A percentile compares a stretch with the other conserved stretches of the same genome.
Conservation (phyloP, 208 protist genomes). For the Wallacemonas collosoma region DNA sequence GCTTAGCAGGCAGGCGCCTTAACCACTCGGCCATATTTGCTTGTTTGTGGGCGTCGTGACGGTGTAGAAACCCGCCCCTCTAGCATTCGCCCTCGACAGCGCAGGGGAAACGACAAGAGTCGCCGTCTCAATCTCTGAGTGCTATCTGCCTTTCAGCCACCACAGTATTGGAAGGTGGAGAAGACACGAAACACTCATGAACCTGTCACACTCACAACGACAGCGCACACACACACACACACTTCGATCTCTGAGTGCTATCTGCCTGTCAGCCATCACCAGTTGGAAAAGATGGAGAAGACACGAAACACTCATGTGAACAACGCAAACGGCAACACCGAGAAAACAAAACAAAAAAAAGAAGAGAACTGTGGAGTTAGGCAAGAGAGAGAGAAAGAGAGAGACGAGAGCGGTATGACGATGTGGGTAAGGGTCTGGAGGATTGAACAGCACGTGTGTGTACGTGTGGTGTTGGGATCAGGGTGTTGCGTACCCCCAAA, state of each 20-base stretch:
- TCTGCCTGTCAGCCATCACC: constrained; percentile 43
- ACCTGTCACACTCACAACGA: neutral
- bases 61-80: neutral
- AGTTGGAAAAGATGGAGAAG: constrained; percentile 27
- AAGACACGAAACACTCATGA: constrained; percentile 18
- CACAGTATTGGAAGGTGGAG: neutral
- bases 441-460: no score
- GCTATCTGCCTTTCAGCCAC: constrained; percentile 16
- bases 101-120: neutral
- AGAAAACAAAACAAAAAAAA: neutral
- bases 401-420: no score
- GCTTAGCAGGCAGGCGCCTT: constrained; percentile 92
- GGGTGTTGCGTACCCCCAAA: no score
- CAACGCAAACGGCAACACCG: no score
- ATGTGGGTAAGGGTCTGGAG: no score
- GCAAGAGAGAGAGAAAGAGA: neutral
- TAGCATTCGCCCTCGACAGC: no score
- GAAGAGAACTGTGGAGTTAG: constrained; percentile 8
- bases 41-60: neutral
- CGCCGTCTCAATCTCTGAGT: constrained; percentile 9
- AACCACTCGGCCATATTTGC: constrained; percentile 91
- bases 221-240: neutral
- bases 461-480: no score
- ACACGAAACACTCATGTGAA: constrained; percentile 54
- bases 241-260: constrained; percentile 49